Base-by-base conservation (phyloP, 768 basidiomycete genomes). In the Dentipellis sp. region DNA sequence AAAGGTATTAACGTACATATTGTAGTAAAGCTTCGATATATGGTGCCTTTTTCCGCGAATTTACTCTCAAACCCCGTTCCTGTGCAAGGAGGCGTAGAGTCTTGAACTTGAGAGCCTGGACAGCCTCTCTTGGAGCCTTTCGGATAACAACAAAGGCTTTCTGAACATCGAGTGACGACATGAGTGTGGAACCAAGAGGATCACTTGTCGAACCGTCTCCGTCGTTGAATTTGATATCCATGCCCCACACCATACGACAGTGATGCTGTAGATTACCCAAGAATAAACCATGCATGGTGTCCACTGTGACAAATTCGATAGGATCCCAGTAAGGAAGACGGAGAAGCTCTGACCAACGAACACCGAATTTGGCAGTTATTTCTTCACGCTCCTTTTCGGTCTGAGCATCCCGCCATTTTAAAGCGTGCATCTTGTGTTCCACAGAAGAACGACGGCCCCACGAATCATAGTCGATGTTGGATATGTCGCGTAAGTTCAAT, bases 201-300 rank as follows among this genome's bases (percentile, higher is more conserved):
- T 35, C 49, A 11, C 10, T 11, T 23, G 19, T 50, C 11, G 49
- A 11, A 34, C 19, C 50, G 17, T 50, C 50, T 12, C 50, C 50
- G 22, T 50, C 19, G 7, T 21, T 23, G 10, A 22, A 1, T 17
- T 14, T 34, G 19, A 29, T 6, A 34, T 21, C 17, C 49, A 50
- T 50, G 17, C 23, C 47, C 47, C 56, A 58, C 10, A 65, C 53
- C 22, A 35, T 50, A 10, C 19, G 23, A 23, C 65, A 69, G 52
- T 76, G 74, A 19, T 68, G 63, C 19, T 66, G 59, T 4, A 72
- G 54, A 1, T 67, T 47, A 6, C 72, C 70, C 1, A 75, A 66
- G 39, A 70, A 67, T 0, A 76, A 61, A 16, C 65, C 68, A 58
- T 78, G 76, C 74, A 76, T 76, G 1, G 70, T 55, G 52, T 78